phyloP scores from a whole-genome alignment of 129 eudicot genomes.

The Daucus carota region DH1_v3.0 NC_030381.2:52049501-52050000 shows the following conservation, averaged over 20 bases:
- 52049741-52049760: background rate
- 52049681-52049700: background rate
- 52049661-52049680: too few relatives aligned
- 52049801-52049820: background rate
- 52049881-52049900: background rate
- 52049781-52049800: background rate
- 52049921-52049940: constrained; percentile 1
- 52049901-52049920: background rate
- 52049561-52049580: background rate
- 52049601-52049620: background rate
- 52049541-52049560: background rate
- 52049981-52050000: background rate
- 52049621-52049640: background rate
- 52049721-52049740: background rate
- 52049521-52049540: background rate
- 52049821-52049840: background rate
- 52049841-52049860: background rate
- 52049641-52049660: background rate
- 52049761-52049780: background rate
- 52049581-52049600: background rate
- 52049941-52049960: background rate
- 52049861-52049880: background rate
- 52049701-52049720: background rate
- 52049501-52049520: constrained; percentile 1
- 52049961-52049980: background rate